A percentile compares a stretch with the other conserved stretches of the same genome.
Evolutionary conservation across 371 early-diverging fungal species (phyloP).

Genomic region (Rhizomucor pusillus): DNA sequence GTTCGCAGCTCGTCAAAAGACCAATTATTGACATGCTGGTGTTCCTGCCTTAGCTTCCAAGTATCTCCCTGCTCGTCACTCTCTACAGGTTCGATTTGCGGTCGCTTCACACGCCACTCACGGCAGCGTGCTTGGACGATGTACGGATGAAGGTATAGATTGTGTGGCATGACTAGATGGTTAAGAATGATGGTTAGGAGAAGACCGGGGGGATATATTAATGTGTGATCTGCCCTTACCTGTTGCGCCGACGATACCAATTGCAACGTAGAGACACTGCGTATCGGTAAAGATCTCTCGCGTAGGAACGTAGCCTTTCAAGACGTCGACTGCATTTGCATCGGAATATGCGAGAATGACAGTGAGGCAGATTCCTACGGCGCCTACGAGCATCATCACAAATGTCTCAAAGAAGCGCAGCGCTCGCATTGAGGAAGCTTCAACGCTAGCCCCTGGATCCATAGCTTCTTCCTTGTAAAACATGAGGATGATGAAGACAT

Average conservation of each 20-base stretch:
- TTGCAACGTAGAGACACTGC: slow-evolving; percentile 67
- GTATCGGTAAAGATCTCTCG: slow-evolving; percentile 57
- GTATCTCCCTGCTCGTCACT: slow-evolving; percentile 7
- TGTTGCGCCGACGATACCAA: slow-evolving; percentile 85
- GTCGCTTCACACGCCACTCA: slow-evolving; percentile 33
- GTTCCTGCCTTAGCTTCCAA: slow-evolving; percentile 1
- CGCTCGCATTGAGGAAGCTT: slow-evolving; percentile 35
- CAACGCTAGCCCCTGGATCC: slow-evolving; percentile 15
- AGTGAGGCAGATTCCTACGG: slow-evolving; percentile 72
- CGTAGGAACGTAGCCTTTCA: slow-evolving; percentile 68
- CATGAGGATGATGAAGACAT: slow-evolving; percentile 72
- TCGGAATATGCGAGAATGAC: slow-evolving; percentile 57
- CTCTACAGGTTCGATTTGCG: slow-evolving; percentile 12
- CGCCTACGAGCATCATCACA: slow-evolving; percentile 65
- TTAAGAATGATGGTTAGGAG: not conserved
- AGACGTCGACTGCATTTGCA: slow-evolving; percentile 60
- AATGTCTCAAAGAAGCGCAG: slow-evolving; percentile 65
- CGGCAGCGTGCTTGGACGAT: slow-evolving; percentile 60
- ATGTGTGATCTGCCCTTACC: slow-evolving; percentile 25
- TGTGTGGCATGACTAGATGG: slow-evolving; percentile 62
- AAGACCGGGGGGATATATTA: not conserved
- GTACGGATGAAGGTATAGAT: slow-evolving; percentile 75
- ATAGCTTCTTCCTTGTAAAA: slow-evolving; percentile 58
- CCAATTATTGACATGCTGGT: not conserved
- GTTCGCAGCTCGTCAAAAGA: slow-evolving; percentile 14